Evolutionary conservation across 257 asterid genomes (phyloP), one percentile per base, ranked within the genome.

Genomic region (Solanum bulbocastanum): DNA sequence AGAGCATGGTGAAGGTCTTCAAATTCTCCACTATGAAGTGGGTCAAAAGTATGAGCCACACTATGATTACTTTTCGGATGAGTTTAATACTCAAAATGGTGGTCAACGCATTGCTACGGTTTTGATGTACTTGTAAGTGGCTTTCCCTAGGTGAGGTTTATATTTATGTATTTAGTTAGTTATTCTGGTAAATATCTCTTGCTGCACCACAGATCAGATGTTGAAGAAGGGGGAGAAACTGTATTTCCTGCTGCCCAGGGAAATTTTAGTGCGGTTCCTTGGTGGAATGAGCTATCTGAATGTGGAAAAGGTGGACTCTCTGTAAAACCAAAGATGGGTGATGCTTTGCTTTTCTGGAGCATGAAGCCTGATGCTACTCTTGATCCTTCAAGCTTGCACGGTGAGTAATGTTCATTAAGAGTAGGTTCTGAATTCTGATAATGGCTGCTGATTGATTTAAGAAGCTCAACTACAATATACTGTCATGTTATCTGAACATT

Each of bases 211-310:
- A 97, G 99, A 88, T 96, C 99, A 76, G 98, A 97, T 90, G 98
- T 95, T 85, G 99, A 97, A 91, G 98, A 97, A 92, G 99, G 99
- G 32, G 99, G 99, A 87, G 99, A 97, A 93, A 97, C 99, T 40
- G 96, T 97, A 88, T 97, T 97, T 90, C 99, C 99, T 22, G 93
- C 96, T 83, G 99, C 99, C 88, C 92, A 90, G 90, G 99, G 99
- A 88, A 97, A 97, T 89, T 15, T 86, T 83, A 94, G 94, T 89
- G 89, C 96, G 18, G 97, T 97, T 32, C 97, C 99, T 22, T 97
- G 96, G 95, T 95, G 98, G 98, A 90, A 96, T 87, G 96, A 96
- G 93, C 98, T 97, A 46, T 97, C 99, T 86, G 96, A 95, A 92
- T 97, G 99, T 90, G 99, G 98, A 62, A 97, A 93, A 89, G 93